A percentile compares a stretch with the other conserved stretches of the same genome.
These are phyloP conservation scores for Betula pendula DNA, from an alignment of 306 rosid genomes.

Conservation along the genomic window DNA sequence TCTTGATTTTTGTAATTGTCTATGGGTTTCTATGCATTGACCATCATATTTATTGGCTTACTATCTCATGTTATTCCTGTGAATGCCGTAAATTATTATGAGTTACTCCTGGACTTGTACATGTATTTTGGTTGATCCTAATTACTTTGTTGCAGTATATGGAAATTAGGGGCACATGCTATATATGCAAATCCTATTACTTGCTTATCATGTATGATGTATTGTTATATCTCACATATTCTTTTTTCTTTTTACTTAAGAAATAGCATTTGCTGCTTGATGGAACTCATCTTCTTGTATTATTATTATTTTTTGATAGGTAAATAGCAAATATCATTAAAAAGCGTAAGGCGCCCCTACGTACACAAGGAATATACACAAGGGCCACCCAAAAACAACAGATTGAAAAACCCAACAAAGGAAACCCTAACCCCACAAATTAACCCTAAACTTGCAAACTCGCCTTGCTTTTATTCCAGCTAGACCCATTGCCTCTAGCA, in stretches of 20 bases:
- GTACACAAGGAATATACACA: too few species aligned
- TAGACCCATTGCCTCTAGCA: too few species aligned
- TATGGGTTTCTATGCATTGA: background rate
- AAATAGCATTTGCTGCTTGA: too few species aligned
- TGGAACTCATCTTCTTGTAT: background rate
- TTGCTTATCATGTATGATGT: conserved; percentile 11
- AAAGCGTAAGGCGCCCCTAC: too few species aligned
- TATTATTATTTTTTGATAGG: too few species aligned
- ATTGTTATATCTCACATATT: conserved; percentile 3
- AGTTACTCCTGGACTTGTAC: background rate
- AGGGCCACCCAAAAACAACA: too few species aligned
- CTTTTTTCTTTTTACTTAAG: too few species aligned
- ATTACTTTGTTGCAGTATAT: background rate
- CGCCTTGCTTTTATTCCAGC: too few species aligned
- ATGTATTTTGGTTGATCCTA: background rate
- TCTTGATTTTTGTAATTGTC: conserved; percentile 10
- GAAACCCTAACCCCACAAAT: too few species aligned
- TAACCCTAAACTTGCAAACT: too few species aligned
- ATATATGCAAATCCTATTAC: background rate
- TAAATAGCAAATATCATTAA: too few species aligned
- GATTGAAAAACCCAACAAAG: too few species aligned
- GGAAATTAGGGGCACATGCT: background rate
- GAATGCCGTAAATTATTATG: background rate
- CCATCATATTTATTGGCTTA: conserved; percentile 5
- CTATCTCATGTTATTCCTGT: background rate